These are phyloP conservation scores for Petunia hybrid DNA, from an alignment of 305 asterid genomes.

Conservation along the genomic window DNA sequence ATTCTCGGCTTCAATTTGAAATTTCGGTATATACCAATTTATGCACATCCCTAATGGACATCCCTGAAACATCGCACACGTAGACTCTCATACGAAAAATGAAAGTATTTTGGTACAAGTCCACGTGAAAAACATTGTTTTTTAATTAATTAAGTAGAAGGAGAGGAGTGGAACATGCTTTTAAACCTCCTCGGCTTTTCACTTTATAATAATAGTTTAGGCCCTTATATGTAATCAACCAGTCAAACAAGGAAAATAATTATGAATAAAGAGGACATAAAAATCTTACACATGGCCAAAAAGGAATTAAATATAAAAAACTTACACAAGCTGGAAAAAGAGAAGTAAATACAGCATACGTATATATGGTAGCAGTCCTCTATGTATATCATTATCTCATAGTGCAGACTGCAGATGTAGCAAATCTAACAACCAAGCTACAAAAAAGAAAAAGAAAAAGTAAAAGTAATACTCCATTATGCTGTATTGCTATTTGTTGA, in stretches of 20 bases:
- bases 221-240: background rate
- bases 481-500: too few relatives aligned
- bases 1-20: too few relatives aligned
- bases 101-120: too few relatives aligned
- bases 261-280: background rate
- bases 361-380: background rate
- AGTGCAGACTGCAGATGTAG: background rate
- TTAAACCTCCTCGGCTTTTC: background rate
- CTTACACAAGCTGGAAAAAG: background rate
- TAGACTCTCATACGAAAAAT: too few relatives aligned
- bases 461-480: too few relatives aligned
- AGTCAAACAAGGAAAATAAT: constrained; percentile 10
- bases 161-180: too few relatives aligned
- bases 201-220: background rate
- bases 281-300: background rate
- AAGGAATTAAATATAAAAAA: background rate
- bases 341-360: background rate
- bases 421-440: background rate
- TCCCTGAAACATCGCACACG: too few relatives aligned
- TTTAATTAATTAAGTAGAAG: too few relatives aligned
- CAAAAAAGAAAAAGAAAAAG: too few relatives aligned
- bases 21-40: too few relatives aligned
- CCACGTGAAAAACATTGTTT: too few relatives aligned
- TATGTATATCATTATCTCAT: background rate
- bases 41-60: too few relatives aligned